Conservation (phyloP, 2,329 filamentous ascomycete genomes). For the Claviceps purpurea region DNA sequence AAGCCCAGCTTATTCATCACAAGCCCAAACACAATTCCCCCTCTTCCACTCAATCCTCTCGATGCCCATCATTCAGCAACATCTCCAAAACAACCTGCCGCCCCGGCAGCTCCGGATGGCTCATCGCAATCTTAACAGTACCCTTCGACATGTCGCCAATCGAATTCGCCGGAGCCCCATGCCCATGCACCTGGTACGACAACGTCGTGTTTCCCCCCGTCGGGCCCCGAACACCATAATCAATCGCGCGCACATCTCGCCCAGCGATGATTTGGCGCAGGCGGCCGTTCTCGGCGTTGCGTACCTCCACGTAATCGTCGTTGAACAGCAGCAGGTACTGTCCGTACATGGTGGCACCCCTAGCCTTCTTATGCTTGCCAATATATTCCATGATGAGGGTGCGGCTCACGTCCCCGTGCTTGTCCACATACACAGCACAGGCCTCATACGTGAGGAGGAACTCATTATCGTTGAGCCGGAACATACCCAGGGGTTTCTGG, state of each 20-base stretch:
- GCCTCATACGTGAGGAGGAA: conserved; percentile 92
- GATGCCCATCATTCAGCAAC: conserved; percentile 77
- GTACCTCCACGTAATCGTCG: conserved; percentile 90
- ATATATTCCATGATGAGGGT: conserved; percentile 98
- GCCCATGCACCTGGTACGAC: conserved; percentile 20
- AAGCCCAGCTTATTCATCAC: not conserved
- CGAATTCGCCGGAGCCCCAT: conserved; percentile 21
- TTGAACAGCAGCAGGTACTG: conserved; percentile 90
- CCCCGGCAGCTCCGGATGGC: conserved; percentile 74
- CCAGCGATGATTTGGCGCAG: conserved; percentile 90
- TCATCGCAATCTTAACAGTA: conserved; percentile 89
- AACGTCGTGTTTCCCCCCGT: conserved; percentile 33
- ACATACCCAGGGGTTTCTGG: conserved; percentile 87
- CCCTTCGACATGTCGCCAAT: conserved; percentile 42
- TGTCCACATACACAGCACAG: conserved; percentile 95
- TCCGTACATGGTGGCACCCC: conserved; percentile 76
- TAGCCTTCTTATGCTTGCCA: conserved; percentile 68
- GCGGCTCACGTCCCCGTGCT: conserved; percentile 88
- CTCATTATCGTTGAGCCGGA: conserved; percentile 80
- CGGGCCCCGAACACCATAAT: conserved; percentile 61
- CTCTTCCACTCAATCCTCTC: conserved; percentile 22
- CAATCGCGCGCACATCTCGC: conserved; percentile 76
- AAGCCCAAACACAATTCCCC: not conserved
- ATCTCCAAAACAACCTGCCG: conserved; percentile 86
- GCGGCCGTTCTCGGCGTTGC: conserved; percentile 90